Base-by-base conservation (phyloP, 441 rosid species). In the Eutrema salsugineum region DNA sequence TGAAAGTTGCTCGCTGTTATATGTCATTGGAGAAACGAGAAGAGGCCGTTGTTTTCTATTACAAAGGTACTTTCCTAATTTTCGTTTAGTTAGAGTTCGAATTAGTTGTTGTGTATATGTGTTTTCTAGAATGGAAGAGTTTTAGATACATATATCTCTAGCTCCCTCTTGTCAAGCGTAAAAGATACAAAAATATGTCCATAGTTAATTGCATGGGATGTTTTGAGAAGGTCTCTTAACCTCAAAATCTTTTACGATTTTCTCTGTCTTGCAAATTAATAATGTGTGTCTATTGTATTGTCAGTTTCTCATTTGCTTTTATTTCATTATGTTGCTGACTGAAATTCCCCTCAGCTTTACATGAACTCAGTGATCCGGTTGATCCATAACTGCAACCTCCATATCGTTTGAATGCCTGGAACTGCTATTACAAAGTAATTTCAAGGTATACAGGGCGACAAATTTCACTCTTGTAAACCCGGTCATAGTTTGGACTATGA, bases 391-490 rank as follows among this genome's bases (percentile, higher is more conserved):
- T 24, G 59, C 88, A 82, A 78, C 93, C 86, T 81, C 98, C 98
- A 5, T 61, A 88, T 72, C 89, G 94, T 78, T 69, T 88, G 71
- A 85, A 86, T 81, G 93, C 96, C 48, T 94, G 99, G 99, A 94
- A 92, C 78, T 90, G 94, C 88, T 94, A 89, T 64, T 90, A 92
- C 83, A 87, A 84, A 78, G 84, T 92, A 75, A 72, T 85, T 53
- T 86, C 86, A 51, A 91, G 99, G 99, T 94, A 77, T 76, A 10
- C 55, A 32, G 27, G 36, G 56, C 12, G 1, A 24, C 27, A n/a
- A n/a, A n/a, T 64, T 56, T 63, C 44, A 46, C 65, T 40, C 63
- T 20, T 24, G 10, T 51, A 17, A 30, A 22, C 65, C 20, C 3
- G 33, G 42, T 66, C 54, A n/a, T 71, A 12, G 40, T 16, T 38